phyloP scores from a whole-genome alignment of 2,329 filamentous ascomycete genomes.

The Stachybotrys echinatus region DNA sequence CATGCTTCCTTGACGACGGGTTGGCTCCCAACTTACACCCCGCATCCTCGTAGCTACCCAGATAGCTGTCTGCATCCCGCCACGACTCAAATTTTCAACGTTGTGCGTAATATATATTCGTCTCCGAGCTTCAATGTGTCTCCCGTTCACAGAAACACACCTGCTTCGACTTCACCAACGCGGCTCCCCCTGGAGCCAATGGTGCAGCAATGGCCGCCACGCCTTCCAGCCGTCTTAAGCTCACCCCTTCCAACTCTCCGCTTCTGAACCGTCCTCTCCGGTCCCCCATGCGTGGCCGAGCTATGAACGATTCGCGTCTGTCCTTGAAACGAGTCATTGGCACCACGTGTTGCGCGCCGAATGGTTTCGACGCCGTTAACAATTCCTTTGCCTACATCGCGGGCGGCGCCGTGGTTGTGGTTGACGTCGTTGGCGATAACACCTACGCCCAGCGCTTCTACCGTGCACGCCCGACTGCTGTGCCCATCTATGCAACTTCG shows the following conservation, averaged over 20 bases:
- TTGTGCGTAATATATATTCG: no score
- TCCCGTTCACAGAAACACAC: no score
- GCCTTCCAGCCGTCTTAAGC: slow-evolving; percentile 55
- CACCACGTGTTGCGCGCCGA: slow-evolving; percentile 78
- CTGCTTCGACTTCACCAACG: not conserved
- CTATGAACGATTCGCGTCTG: slow-evolving; percentile 51
- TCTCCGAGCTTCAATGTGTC: no score
- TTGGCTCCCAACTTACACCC: no score
- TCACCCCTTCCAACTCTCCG: slow-evolving; percentile 75
- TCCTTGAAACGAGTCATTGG: slow-evolving; percentile 82
- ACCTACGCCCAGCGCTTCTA: slow-evolving; percentile 78
- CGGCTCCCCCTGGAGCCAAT: slow-evolving; percentile 33
- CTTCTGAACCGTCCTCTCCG: slow-evolving; percentile 57
- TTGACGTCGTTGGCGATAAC: slow-evolving; percentile 67
- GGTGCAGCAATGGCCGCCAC: slow-evolving; percentile 54
- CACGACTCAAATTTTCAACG: no score
- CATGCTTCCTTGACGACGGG: no score
- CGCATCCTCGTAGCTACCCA: no score
- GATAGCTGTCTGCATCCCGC: no score
- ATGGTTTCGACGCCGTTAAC: slow-evolving; percentile 77
- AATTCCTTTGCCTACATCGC: slow-evolving; percentile 86
- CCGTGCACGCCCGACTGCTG: slow-evolving; percentile 72
- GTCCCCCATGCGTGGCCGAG: slow-evolving; percentile 52
- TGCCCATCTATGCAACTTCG: slow-evolving; percentile 56
- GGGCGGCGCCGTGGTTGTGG: slow-evolving; percentile 88